Conservation (phyloP, 164 flowering plant species). For the Litsea cubeba region DNA sequence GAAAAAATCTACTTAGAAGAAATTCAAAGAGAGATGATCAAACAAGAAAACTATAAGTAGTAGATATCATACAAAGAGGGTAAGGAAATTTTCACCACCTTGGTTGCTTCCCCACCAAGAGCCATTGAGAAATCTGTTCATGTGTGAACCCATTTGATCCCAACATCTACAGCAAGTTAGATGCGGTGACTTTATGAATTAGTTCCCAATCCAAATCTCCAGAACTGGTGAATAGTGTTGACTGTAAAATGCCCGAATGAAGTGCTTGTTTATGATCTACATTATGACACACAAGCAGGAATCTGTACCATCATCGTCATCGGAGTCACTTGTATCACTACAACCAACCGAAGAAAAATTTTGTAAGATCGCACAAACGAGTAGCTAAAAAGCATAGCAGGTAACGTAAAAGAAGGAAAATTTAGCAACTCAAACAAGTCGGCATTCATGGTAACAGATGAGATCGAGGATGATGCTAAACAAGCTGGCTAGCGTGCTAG, state of each 20-base stretch:
- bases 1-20: no score
- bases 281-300: constrained; percentile 61
- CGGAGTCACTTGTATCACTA: constrained; percentile 61
- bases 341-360: constrained; percentile 13
- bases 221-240: neutral
- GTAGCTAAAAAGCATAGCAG: neutral
- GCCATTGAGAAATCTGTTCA: neutral
- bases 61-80: no score
- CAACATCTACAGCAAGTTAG: neutral
- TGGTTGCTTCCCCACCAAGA: no score
- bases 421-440: neutral
- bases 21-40: no score
- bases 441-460: no score
- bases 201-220: neutral
- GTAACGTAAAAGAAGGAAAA: neutral
- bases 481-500: no score
- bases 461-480: no score
- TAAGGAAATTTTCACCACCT: no score
- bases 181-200: neutral
- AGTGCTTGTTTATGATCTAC: constrained; percentile 31
- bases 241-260: neutral
- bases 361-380: neutral
- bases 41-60: no score
- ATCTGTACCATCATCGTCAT: constrained; percentile 64
- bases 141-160: neutral